Evolutionary conservation across 768 basidiomycete species (phyloP), one percentile per base, ranked within the genome.

Genomic region (Russula lepida): DNA sequence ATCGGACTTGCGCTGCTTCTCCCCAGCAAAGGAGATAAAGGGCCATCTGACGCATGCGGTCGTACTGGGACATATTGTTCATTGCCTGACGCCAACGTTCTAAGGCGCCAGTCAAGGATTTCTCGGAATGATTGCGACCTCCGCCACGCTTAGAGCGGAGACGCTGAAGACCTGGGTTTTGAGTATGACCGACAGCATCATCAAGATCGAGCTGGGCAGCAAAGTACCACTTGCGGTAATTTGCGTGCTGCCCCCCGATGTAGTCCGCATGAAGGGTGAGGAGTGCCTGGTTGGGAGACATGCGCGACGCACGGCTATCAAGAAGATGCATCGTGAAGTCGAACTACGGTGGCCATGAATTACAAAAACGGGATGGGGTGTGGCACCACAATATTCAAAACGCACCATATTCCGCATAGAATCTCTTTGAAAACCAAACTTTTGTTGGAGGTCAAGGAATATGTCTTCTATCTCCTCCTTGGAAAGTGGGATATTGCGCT

Each of bases 201-300:
- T 99, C 97, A 46, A 98, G 87, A 73, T 98, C 95, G 62, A 99
- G 85, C 73, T 99, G 97, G 21, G 95, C 94, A 30, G 95, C 97
- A 73, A 98, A 99, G 77, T 99, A 99, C 97, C 97, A 98, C 76
- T 98, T 98, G 63, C 97, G 90, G 76, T 98, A 98, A 77, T 98
- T 98, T 53, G 97, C 92, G 69, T 98, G 88, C 73, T 95, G 90
- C 3, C 97, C 97, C 23, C 97, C 97, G 68, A 99, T 98, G 74
- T 98, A 99, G 73, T 98, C 97, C 60, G 95, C 97, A 69, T 99
- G 97, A 2, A 99, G 81, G 0, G 95, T 98, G 57, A 97, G 79
- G 25, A 98, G 78, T 0, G 97, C 97, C 71, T 95, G 92, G 70
- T 92, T 89, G 11, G 97, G 95, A 0, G 92, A 86, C 95, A 98